Percentiles rank a stretch among this genome's conserved stretches.
Evolutionary conservation across 2,329 filamentous ascomycete species (phyloP).

Genomic region (Capronia epimyces): DNA sequence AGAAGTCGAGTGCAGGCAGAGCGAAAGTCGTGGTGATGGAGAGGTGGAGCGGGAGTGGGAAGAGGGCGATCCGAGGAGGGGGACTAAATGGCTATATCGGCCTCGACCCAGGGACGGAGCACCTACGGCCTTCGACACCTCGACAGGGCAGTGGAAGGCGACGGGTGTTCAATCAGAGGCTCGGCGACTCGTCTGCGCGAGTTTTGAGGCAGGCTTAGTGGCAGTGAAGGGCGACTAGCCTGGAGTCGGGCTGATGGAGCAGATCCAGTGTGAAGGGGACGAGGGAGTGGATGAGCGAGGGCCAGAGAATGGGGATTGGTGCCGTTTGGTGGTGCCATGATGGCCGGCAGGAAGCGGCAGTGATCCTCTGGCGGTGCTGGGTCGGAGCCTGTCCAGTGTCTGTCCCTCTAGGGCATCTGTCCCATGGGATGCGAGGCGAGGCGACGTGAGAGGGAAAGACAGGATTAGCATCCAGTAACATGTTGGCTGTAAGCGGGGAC

Average conservation of each 20-base stretch:
- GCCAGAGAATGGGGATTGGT: conserved; percentile 1
- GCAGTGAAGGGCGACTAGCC: conserved; percentile 23
- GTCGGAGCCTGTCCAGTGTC: background rate
- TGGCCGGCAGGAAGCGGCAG: background rate
- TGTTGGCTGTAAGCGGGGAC: conserved; percentile 12
- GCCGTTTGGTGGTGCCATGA: conserved; percentile 1
- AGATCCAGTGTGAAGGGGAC: conserved; percentile 7
- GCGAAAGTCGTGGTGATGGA: conserved; percentile 22
- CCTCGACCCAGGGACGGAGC: conserved; percentile 12
- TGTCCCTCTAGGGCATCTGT: background rate
- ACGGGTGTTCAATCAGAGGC: conserved; percentile 17
- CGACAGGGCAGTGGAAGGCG: conserved; percentile 9
- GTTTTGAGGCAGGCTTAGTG: conserved; percentile 22
- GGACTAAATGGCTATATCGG: conserved; percentile 27
- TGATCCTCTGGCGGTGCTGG: background rate
- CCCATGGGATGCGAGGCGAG: background rate
- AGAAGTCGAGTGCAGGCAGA: conserved; percentile 16
- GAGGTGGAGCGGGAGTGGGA: conserved; percentile 25
- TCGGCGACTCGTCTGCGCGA: conserved; percentile 16
- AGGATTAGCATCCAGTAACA: conserved; percentile 15
- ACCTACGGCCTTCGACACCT: background rate
- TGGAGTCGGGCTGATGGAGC: conserved; percentile 14
- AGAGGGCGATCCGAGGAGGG: conserved; percentile 23
- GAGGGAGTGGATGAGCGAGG: conserved; percentile 8
- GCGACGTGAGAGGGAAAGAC: conserved; percentile 8